Conservation (phyloP, 2,329 filamentous ascomycete species). For the Cercospora janseana region DNA sequence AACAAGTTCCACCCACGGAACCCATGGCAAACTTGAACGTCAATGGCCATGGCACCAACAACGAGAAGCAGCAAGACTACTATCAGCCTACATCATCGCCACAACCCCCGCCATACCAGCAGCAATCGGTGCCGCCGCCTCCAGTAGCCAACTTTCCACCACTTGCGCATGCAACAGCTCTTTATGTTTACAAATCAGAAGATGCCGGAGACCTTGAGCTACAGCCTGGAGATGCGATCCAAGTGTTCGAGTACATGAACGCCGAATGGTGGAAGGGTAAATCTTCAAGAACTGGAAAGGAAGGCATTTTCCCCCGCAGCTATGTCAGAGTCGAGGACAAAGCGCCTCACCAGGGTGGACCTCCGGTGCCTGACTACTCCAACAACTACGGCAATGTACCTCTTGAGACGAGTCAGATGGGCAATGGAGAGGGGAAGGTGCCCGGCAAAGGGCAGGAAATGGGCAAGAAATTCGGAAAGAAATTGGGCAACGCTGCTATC, state of each 20-base stretch:
- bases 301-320: conserved; percentile 92
- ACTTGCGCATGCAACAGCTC: conserved; percentile 71
- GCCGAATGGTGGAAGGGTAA: conserved; percentile 94
- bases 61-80: conserved; percentile 41
- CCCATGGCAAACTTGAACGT: conserved; percentile 38
- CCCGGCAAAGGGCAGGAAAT: conserved; percentile 55
- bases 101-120: conserved; percentile 54
- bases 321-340: conserved; percentile 76
- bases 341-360: conserved; percentile 41
- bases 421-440: conserved; percentile 49
- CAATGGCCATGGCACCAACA: conserved; percentile 31
- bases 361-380: conserved; percentile 53
- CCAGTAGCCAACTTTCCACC: conserved; percentile 50
- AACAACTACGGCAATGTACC: conserved; percentile 63
- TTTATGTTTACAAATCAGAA: conserved; percentile 78
- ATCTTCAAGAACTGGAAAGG: conserved; percentile 75
- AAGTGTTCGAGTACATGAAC: conserved; percentile 76
- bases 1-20: conserved; percentile 29
- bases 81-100: conserved; percentile 41
- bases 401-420: conserved; percentile 65
- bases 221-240: conserved; percentile 76
- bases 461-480: conserved; percentile 60
- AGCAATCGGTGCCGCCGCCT: conserved; percentile 44
- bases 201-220: conserved; percentile 81
- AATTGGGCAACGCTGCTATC: conserved; percentile 79